Evolutionary conservation across 352 stramenopile genomes (phyloP), one percentile per base, ranked within the genome.

Genomic region (Phytophthora pluvialis): DNA sequence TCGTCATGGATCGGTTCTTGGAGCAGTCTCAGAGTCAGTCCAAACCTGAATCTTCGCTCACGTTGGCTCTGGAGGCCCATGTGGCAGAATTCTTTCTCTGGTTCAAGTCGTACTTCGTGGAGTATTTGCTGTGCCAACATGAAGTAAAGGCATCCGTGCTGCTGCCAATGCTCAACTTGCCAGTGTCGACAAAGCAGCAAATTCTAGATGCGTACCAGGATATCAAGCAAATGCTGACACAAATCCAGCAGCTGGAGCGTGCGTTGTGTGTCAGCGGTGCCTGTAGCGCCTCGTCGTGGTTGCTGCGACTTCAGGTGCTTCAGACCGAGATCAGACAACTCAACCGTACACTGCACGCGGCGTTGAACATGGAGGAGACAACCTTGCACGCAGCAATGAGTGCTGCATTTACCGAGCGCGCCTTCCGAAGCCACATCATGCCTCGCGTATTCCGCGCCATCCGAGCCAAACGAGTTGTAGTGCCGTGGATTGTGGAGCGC

Each of bases 401-500:
- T 15, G 57, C 64, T 31, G 77, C 84, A 12, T 95, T 95, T 40
- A 86, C 74, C 0, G 79, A 95, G 61, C 70, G 73, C n/a, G 88
- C 83, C 11, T 95, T 95, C 61, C 70, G 78, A 47, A 78, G 69
- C 31, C 87, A 91, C 67, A 83, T 95, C 8, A 81, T 93, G 74
- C 87, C 87, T 31, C 80, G 84, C 10, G 60, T 93, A 33, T 93
- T 95, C 61, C 81, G 83, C 18, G 76, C 76, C 18, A 90, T 93
- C 51, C 86, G 87, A 40, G 67, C 78, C 10, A 95, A 95, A 56
- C 84, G 85, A 33, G 79, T 95, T 2, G 75, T 95, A n/a, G 77
- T 95, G 33, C 84, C 85, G 11, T 95, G 87, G 87, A 93, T 93
- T 60, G 76, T 95, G 16, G 87, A 95, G 39, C 87, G 87, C 28